Evolutionary conservation across 1,284 basidiomycete genomes (phyloP).

Genomic region (Tausonia pullulans): DNA sequence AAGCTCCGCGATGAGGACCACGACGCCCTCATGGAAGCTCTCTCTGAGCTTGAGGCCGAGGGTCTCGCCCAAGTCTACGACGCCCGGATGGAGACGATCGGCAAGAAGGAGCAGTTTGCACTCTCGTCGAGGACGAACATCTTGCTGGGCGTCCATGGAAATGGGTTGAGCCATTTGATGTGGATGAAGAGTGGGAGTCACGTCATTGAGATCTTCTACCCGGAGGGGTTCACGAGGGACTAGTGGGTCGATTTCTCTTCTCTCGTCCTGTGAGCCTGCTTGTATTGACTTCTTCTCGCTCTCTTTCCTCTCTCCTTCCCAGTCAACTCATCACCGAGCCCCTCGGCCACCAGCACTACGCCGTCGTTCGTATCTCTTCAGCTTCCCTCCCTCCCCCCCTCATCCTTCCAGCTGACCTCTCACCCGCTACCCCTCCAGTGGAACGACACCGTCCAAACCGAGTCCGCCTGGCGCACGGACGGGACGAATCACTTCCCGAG

Average conservation of each 20-base stretch:
- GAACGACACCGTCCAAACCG: constrained; percentile 6
- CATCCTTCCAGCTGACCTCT: neutral
- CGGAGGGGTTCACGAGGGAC: constrained; percentile 13
- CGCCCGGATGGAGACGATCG: constrained; percentile 2
- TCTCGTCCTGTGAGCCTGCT: too few relatives aligned
- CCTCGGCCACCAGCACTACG: constrained; percentile 12
- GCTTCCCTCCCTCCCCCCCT: neutral
- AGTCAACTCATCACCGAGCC: constrained; percentile 12
- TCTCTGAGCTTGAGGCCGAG: constrained; percentile 2
- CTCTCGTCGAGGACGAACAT: neutral
- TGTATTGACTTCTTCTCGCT: neutral
- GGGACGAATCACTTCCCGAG: neutral
- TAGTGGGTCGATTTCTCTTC: neutral
- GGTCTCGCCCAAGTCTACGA: constrained; percentile 11
- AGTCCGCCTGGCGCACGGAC: constrained; percentile 4
- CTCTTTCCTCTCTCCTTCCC: neutral
- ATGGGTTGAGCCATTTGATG: constrained; percentile 6
- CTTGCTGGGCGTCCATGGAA: neutral
- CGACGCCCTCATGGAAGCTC: neutral
- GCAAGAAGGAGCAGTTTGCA: constrained; percentile 2
- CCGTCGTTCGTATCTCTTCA: constrained; percentile 5
- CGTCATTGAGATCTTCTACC: constrained; percentile 11
- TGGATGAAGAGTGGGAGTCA: constrained; percentile 11
- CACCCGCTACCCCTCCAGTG: neutral
- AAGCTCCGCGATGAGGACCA: neutral